Percentiles rank a stretch among this genome's conserved stretches.
Conservation (phyloP, 2,329 filamentous ascomycete species). For the Neonectria faginata region DNA sequence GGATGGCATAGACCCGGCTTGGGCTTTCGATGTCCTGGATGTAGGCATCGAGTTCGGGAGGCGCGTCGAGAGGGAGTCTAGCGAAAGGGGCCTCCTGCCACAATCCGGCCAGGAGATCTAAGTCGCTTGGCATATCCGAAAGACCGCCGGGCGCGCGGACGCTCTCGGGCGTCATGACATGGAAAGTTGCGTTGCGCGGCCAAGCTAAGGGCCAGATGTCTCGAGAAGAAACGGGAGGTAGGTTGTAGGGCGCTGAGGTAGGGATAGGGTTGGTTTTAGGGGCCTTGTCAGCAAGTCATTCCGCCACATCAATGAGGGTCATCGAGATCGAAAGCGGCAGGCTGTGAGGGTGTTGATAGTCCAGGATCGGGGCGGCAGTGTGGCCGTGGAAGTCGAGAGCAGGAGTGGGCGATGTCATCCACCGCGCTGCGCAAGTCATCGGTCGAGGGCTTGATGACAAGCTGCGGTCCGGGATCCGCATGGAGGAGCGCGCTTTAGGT, state of each 20-base stretch:
- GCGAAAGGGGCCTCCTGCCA: slow-evolving; percentile 73
- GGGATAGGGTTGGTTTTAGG: slow-evolving; percentile 1
- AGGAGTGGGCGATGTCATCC: slow-evolving; percentile 26
- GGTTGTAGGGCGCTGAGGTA: slow-evolving; percentile 16
- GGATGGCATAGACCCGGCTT: slow-evolving; percentile 69
- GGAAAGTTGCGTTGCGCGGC: slow-evolving; percentile 23
- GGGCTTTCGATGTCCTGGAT: slow-evolving; percentile 72
- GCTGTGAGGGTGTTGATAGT: background rate
- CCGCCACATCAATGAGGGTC: slow-evolving; percentile 18
- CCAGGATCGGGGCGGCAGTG: background rate
- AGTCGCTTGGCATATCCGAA: slow-evolving; percentile 50
- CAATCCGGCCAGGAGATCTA: slow-evolving; percentile 66
- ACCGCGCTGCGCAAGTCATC: slow-evolving; percentile 23
- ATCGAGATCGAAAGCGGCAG: background rate
- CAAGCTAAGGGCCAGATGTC: slow-evolving; percentile 4
- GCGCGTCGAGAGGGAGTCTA: slow-evolving; percentile 70
- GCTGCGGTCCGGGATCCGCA: slow-evolving; percentile 27
- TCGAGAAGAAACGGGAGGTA: background rate
- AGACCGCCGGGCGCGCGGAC: slow-evolving; percentile 32
- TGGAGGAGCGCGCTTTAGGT: background rate
- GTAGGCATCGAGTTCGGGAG: slow-evolving; percentile 65
- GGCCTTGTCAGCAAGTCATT: slow-evolving; percentile 22
- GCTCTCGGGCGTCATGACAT: slow-evolving; percentile 45
- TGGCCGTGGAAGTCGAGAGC: background rate
- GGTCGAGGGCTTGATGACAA: slow-evolving; percentile 30